phyloP scores from a whole-genome alignment of 371 early-diverging fungal species.

The Capniomyces stellatus region DNA sequence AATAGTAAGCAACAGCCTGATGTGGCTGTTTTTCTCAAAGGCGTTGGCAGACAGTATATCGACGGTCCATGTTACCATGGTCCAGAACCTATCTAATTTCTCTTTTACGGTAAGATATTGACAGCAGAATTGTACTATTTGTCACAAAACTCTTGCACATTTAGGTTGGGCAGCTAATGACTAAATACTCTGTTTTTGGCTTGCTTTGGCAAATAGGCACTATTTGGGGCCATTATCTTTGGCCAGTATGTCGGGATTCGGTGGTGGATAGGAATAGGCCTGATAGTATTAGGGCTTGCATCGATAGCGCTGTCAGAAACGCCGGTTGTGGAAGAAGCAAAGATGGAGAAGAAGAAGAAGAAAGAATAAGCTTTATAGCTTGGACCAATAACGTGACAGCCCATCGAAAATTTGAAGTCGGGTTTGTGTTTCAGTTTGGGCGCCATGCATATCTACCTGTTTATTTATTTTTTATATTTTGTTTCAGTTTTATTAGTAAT shows the following conservation, averaged over 20 bases:
- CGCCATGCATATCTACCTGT: too few relatives aligned
- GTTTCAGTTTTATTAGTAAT: too few relatives aligned
- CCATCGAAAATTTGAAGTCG: too few relatives aligned
- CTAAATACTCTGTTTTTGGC: too few relatives aligned
- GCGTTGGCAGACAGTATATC: background rate
- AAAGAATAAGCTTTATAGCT: too few relatives aligned
- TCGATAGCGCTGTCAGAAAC: too few relatives aligned
- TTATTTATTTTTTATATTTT: too few relatives aligned
- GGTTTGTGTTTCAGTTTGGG: too few relatives aligned
- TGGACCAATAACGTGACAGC: too few relatives aligned
- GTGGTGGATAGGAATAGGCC: background rate
- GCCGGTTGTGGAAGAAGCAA: too few relatives aligned
- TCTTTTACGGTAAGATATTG: background rate
- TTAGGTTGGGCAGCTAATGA: too few relatives aligned
- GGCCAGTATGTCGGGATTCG: background rate
- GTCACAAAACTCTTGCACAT: background rate
- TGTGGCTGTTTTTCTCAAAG: slow-evolving; percentile 1
- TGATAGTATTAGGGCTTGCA: background rate
- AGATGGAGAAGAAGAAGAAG: too few relatives aligned
- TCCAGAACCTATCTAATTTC: background rate
- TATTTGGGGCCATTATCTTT: background rate
- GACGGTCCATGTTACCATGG: background rate
- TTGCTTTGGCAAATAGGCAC: background rate
- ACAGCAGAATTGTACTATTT: background rate
- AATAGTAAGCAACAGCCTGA: background rate